Percentiles rank a stretch among this genome's conserved stretches.
These are phyloP conservation scores for Cytospora chrysosperma DNA, from an alignment of 2,329 filamentous ascomycete genomes.

Conservation along the genomic window DNA sequence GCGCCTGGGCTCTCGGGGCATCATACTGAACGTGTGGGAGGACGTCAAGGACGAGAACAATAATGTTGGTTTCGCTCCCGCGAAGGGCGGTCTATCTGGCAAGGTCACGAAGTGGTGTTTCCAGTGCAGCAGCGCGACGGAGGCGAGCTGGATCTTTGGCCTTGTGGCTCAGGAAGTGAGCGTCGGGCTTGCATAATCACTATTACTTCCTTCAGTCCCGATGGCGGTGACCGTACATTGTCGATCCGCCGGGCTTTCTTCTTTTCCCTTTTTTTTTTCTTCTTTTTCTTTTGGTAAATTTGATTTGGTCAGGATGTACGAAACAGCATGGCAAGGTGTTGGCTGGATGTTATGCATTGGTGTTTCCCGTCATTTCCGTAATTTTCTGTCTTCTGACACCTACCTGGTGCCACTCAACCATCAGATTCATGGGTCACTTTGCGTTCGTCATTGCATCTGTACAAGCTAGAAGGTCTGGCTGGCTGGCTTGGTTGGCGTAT, in stretches of 20 bases:
- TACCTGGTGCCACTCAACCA: neutral
- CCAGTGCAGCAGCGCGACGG: conserved; percentile 53
- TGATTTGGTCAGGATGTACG: neutral
- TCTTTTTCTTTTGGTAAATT: neutral
- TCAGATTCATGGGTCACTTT: neutral
- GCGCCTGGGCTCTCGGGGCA: conserved; percentile 77
- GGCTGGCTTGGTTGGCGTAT: neutral
- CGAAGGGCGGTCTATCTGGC: conserved; percentile 51
- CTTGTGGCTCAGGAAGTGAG: conserved; percentile 58
- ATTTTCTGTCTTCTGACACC: neutral
- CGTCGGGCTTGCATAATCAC: conserved; percentile 28
- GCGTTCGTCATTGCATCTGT: conserved; percentile 6
- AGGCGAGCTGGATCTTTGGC: conserved; percentile 56
- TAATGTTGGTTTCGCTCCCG: conserved; percentile 51
- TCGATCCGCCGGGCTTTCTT: neutral
- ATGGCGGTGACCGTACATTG: neutral
- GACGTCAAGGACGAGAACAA: conserved; percentile 65
- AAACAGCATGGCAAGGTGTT: conserved; percentile 23
- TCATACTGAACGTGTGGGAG: conserved; percentile 87
- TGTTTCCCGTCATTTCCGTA: neutral
- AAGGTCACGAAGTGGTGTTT: conserved; percentile 65
- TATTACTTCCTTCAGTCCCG: neutral
- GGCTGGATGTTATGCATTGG: conserved; percentile 14
- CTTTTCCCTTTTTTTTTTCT: conserved; percentile 18
- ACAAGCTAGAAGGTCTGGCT: conserved; percentile 5